Base-by-base conservation (phyloP, 441 rosid genomes). In the Corymbia calophylla region DNA sequence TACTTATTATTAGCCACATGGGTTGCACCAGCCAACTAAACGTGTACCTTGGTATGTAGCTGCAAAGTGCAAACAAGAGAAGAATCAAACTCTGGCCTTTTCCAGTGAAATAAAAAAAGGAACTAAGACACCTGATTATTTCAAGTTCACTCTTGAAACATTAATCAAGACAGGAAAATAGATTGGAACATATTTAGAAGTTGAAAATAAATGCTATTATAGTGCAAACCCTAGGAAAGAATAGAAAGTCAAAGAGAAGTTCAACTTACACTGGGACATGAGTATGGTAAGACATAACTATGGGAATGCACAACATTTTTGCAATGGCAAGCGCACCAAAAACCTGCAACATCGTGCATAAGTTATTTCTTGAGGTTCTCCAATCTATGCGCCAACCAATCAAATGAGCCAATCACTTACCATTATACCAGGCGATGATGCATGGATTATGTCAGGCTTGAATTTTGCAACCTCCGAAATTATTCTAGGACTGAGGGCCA, bases 351-450 rank as follows among this genome's bases (percentile, higher is more conserved):
- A 47, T 39, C 48, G 88, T 87, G 27, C 64, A 53, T n/a, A 90
- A 89, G 84, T 44, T 13, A 77, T 39, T 23, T 86, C 55, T 58
- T 93, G 88, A 85, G 70, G 54, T 53, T 2, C 47, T 31, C 56
- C 88, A 55, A 86, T 54, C 60, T 44, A 32, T 55, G 53, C 14
- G 32, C 60, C 66, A 47, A n/a, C 66, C 70, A 64, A 56, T 82
- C 25, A 55, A 35, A 53, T 80, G 27, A 55, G 84, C 86, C 53
- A 32, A 60, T 73, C 89, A 70, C 90, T 88, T 93, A 97, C 99
- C 99, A 98, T 98, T 88, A 98, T 95, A 64, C 99, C 99, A 39
- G 99, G 99, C 47, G 99, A 98, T 32, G 99, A 96, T 90, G 99
- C 99, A 89, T 98, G 99, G 87, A 98, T 97, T 35, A 98, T 98